Evolutionary conservation across 1,284 basidiomycete genomes (phyloP), one percentile per base, ranked within the genome.

Genomic region (Fomitopsis betulina): DNA sequence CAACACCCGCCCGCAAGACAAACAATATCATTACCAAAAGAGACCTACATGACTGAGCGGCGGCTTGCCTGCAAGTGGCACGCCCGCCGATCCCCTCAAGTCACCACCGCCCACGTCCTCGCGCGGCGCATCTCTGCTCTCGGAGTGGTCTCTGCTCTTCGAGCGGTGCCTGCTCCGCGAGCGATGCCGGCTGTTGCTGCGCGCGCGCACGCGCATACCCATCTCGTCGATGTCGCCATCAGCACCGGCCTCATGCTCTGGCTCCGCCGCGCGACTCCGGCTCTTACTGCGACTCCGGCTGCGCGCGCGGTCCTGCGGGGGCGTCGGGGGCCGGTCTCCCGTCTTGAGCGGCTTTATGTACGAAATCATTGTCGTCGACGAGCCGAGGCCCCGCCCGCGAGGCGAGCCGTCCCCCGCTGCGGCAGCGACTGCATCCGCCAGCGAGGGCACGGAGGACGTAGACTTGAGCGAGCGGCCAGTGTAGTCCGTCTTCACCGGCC

Each of bases 1-100:
- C 8, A 15, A 35, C 35, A 35, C 5, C 35, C 5, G 8, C 35
- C 13, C 35, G 35, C 5, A 17, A 27, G 45, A 61, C 51, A 56
- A 42, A 64, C 58, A 59, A 64, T 49, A 56, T 60, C 75, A 81
- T 85, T 77, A 83, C 84, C 85, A 77, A 79, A 84, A 81, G 77
- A 80, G 81, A 91, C 89, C 86, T 83, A 91, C 89, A 85, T 91
- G 89, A 75, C 81, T 85, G 76, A 91, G 74, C 64, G 88, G 84
- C 70, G 88, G 84, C 70, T 83, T 84, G 63, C 81, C 79, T 56
- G 79, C 69, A 55, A 76, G 67, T 58, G 80, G 77, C 3, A 68
- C 27, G 13, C 45, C 63, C 69, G 63, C 71, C 56, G 54, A 62
- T 30, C 27, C 63, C 33, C 62, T 58, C 52, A 59, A 54, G 62